Base-by-base conservation (phyloP, 192 early-diverging fungal species). In the Podila minutissima region DNA sequence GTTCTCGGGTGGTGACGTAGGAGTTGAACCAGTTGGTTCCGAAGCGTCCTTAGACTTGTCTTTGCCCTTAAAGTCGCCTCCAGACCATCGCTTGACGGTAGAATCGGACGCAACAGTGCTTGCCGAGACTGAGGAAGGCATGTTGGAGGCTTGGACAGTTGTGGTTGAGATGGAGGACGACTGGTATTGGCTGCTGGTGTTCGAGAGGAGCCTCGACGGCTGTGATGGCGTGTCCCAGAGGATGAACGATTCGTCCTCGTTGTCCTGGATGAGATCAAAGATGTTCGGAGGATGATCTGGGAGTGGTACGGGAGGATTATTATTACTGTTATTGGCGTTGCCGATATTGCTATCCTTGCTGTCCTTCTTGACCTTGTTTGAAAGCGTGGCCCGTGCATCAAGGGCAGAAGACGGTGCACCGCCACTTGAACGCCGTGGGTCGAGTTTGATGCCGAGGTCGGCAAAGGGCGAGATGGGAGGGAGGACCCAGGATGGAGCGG, bases 401-500 rank as follows among this genome's bases (percentile, higher is more conserved):
- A 19, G 29, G 31, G 59, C 15, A 8, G 41, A 46, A 46, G 41
- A 46, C 15, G 12, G 31, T 31, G 59, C 29, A 31, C 28, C 59
- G 29, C 53, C 53, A n/a, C 24, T 26, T 55, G 53, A 55, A 61
- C 17, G 59, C 59, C 59, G 59, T 61, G 26, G 31, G 24, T 73
- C 77, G 46, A 81, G 69, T 20, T 31, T 68, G 6, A 81, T 33
- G 1, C 71, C 77, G 33, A 81, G 72, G 46, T 81, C 77, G 19
- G 77, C 55, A 55, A 81, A 81, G 32, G 70, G 62, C 0, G 77
- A 71, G 15, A 81, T 81, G 0, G 77, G 77, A 3, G 77, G 77
- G 9, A 81, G 66, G 17, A 73, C 48, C 53, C 62, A 81, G 3
- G 71, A 49, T 24, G 77, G 32, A 10, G 61, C 17, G 7, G 59